Evolutionary conservation across 2,329 filamentous ascomycete species (phyloP), one percentile per base, ranked within the genome.

Genomic region (Delphinella strobiligena): DNA sequence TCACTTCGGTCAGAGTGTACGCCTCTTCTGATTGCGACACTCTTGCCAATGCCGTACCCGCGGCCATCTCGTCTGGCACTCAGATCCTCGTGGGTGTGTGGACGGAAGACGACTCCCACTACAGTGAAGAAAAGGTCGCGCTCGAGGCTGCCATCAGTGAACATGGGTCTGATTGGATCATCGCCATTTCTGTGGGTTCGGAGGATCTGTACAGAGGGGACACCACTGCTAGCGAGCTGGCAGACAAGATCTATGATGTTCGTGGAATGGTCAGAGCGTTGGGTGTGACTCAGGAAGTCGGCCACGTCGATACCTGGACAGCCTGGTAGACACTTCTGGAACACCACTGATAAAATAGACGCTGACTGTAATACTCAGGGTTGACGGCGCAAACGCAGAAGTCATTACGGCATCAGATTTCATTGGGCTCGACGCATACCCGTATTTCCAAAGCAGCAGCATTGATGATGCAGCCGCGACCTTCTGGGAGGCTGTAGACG

Each of bases 301-400:
- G 77, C 18, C 78, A 82, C 57, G 78, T 81, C 48, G 78, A 82
- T 59, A 82, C 78, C 38, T 80, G 75, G 72, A 75, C 75, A 1
- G 38, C 38, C 1, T 40, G 38, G 30, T 29, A n/a, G 24, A 9
- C n/a, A 8, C n/a, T 29, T 29, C 2, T n/a, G n/a, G n/a, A n/a
- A n/a, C n/a, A n/a, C n/a, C n/a, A n/a, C n/a, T n/a, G n/a, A n/a
- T n/a, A n/a, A n/a, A n/a, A n/a, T n/a, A 29, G 8, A 29, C 8
- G 24, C n/a, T 29, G 24, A 9, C n/a, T 29, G 8, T n/a, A 29
- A 29, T 29, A n/a, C 24, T 29, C 8, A 29, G 54, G 73, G 65
- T 70, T 34, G 72, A 81, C 59, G 45, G 56, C 42, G 68, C 67
- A 52, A 80, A 79, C 64, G 67, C 67, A 50, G 59, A 62, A 40